phyloP scores from a whole-genome alignment of 139 green algal species.

The Chlamydomonas sphaeroides region DNA sequence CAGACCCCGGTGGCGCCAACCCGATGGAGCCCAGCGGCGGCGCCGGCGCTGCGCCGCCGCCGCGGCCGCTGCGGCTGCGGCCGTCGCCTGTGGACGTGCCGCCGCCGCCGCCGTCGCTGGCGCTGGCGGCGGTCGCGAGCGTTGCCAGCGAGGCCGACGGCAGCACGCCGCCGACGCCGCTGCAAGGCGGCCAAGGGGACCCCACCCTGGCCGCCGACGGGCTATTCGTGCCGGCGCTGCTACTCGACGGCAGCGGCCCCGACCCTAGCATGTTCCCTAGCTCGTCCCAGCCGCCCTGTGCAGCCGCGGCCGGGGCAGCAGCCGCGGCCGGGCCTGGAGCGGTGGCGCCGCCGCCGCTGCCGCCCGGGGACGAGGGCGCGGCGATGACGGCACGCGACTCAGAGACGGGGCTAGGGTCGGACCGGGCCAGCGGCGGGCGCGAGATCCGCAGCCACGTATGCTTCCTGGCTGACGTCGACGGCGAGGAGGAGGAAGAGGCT shows the following conservation, averaged over 20 bases:
- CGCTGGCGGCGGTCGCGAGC: background rate
- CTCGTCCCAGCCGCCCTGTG: too few relatives aligned
- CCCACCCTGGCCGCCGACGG: background rate
- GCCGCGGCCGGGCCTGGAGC: background rate
- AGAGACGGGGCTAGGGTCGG: too few relatives aligned
- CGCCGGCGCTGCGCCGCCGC: background rate
- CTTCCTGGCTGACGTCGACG: too few relatives aligned
- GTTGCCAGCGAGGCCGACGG: background rate
- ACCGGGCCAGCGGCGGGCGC: too few relatives aligned
- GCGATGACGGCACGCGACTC: too few relatives aligned
- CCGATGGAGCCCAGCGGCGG: background rate
- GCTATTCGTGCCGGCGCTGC: conserved; percentile 18
- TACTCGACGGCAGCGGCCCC: background rate
- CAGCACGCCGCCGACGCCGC: background rate
- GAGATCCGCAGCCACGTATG: background rate
- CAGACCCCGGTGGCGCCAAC: too few relatives aligned
- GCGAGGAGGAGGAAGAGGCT: too few relatives aligned
- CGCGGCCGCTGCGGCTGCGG: background rate
- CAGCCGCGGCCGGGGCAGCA: too few relatives aligned
- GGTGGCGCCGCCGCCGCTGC: background rate
- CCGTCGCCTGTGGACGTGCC: too few relatives aligned
- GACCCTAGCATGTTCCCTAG: too few relatives aligned
- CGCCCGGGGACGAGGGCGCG: too few relatives aligned
- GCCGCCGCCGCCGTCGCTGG: background rate
- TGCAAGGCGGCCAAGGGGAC: background rate